phyloP scores from a whole-genome alignment of 176 grass and related monocot genomes.

The Carex myosuroides region DNA sequence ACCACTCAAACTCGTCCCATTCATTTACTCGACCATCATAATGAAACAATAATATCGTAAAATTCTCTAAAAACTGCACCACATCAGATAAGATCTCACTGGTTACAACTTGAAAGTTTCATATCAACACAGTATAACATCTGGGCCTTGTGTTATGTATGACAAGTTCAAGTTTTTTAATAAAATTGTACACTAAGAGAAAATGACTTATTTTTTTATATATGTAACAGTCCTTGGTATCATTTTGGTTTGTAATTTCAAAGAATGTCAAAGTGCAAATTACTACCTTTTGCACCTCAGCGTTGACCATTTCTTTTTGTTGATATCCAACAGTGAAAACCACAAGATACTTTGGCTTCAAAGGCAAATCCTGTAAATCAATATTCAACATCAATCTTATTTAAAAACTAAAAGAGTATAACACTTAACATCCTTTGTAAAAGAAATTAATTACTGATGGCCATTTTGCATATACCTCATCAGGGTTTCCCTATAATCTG shows the following conservation, averaged over 20 bases:
- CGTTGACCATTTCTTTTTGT: slow-evolving; percentile 85
- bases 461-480: slow-evolving; percentile 15
- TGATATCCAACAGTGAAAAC: slow-evolving; percentile 82
- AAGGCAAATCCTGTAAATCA: slow-evolving; percentile 51
- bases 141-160: not conserved
- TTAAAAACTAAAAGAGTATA: not conserved
- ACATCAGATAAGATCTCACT: slow-evolving; percentile 2
- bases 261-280: not conserved
- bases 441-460: not conserved
- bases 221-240: not conserved
- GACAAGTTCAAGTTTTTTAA: not conserved
- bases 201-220: not conserved
- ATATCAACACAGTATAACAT: not conserved
- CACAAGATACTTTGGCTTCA: slow-evolving; percentile 77
- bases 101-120: not conserved
- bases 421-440: not conserved
- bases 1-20: slow-evolving; percentile 84
- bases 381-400: not conserved
- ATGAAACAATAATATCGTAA: slow-evolving; percentile 77
- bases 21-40: slow-evolving; percentile 71
- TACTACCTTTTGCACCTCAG: slow-evolving; percentile 62
- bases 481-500: slow-evolving; percentile 35
- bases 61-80: slow-evolving; percentile 67
- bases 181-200: not conserved
- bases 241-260: not conserved